A percentile compares a stretch with the other conserved stretches of the same genome.
Conservation (phyloP, 2,329 filamentous ascomycete species). For the Cercospora beticola region DNA sequence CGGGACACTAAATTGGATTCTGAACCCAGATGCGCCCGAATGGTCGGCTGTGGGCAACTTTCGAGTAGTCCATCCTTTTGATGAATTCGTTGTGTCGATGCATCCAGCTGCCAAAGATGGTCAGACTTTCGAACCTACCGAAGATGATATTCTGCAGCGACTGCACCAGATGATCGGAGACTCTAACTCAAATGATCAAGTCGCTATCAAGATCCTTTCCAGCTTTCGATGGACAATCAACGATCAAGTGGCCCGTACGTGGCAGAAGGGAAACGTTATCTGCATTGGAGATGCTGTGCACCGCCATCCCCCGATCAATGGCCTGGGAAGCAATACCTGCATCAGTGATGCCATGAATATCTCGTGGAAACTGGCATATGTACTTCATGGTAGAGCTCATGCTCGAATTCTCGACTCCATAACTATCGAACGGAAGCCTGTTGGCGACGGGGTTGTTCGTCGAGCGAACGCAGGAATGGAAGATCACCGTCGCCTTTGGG, state of each 20-base stretch:
- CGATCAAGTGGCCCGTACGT: conserved; percentile 57
- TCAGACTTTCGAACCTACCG: conserved; percentile 41
- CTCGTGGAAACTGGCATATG: conserved; percentile 39
- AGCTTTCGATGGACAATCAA: conserved; percentile 55
- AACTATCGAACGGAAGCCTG: conserved; percentile 36
- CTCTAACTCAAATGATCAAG: conserved; percentile 48
- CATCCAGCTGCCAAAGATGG: conserved; percentile 35
- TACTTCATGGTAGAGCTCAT: conserved; percentile 29
- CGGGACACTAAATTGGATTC: conserved; percentile 59
- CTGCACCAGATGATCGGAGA: conserved; percentile 50
- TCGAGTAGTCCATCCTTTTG: conserved; percentile 62
- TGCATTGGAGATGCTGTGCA: conserved; percentile 60
- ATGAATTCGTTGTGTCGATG: conserved; percentile 56
- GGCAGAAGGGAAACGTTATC: conserved; percentile 48
- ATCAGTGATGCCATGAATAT: conserved; percentile 41
- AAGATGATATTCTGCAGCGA: conserved; percentile 43
- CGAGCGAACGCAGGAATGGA: conserved; percentile 57
- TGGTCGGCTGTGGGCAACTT: conserved; percentile 52
- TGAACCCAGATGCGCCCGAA: conserved; percentile 50
- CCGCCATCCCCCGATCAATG: conserved; percentile 58
- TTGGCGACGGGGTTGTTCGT: conserved; percentile 51
- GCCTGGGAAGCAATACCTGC: conserved; percentile 58
- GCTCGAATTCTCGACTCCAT: conserved; percentile 32
- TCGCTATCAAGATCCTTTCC: conserved; percentile 46
- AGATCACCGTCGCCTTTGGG: conserved; percentile 42